Evolutionary conservation across 169 alveolate species (phyloP).

Genomic region (Cryptosporidium meleagridis): DNA sequence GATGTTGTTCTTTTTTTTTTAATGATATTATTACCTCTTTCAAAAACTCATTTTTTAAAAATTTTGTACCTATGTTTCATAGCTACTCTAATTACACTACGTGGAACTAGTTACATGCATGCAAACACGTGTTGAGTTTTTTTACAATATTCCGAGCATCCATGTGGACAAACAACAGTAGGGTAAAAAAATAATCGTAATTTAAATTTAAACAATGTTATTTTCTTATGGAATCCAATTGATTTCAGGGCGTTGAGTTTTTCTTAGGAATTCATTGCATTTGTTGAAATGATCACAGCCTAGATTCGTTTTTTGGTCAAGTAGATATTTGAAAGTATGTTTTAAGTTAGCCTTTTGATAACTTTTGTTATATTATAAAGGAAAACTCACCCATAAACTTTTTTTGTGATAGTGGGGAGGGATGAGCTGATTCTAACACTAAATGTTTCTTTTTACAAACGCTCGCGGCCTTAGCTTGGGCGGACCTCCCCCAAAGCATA

Average conservation of each 20-base stretch:
- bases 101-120: not conserved
- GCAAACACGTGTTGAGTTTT: constrained; percentile 5
- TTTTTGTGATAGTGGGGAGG: constrained; percentile 94
- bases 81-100: not conserved
- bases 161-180: constrained; percentile 1
- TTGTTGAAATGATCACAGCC: constrained; percentile 88
- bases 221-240: constrained; percentile 34
- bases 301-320: not conserved
- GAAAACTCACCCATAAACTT: constrained; percentile 32
- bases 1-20: not conserved
- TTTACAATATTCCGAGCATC: not conserved
- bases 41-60: too few species aligned
- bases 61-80: not conserved
- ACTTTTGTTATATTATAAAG: not conserved
- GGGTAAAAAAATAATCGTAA: not conserved
- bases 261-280: constrained; percentile 83
- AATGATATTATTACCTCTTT: not conserved
- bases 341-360: not conserved
- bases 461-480: constrained; percentile 83
- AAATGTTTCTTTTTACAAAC: constrained; percentile 91
- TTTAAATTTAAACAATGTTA: not conserved
- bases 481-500: constrained; percentile 93
- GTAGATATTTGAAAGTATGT: not conserved
- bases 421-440: constrained; percentile 95
- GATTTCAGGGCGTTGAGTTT: constrained; percentile 40